A percentile compares a stretch with the other conserved stretches of the same genome.
These are phyloP conservation scores for Camellia japonica DNA, from an alignment of 148 eudicot genomes.

Conservation along the genomic window DNA sequence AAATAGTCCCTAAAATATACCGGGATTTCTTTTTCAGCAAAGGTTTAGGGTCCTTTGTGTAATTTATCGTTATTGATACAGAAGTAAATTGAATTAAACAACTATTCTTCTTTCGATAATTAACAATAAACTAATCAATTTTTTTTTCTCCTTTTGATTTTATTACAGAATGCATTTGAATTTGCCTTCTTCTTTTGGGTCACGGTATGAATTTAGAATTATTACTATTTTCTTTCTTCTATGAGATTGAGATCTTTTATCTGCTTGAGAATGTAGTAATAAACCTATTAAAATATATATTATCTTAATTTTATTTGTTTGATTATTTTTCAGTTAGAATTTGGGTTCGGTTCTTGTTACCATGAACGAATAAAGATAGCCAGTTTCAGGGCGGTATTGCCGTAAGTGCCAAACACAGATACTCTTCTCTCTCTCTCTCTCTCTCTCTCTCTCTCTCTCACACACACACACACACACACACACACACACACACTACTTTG, in stretches of 20 bases:
- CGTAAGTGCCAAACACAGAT: conserved; percentile 26
- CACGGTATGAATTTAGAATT: conserved; percentile 22
- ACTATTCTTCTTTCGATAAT: not conserved
- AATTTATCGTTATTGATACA: not conserved
- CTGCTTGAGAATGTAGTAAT: not conserved
- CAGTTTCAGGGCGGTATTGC: conserved; percentile 34
- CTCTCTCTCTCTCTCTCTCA: too few species aligned
- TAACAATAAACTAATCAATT: not conserved
- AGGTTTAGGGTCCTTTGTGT: not conserved
- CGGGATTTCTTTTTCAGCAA: too few species aligned
- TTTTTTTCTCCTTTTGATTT: not conserved
- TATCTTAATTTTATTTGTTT: not conserved
- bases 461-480: too few species aligned
- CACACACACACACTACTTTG: too few species aligned
- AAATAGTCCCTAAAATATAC: too few species aligned
- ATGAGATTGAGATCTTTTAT: not conserved
- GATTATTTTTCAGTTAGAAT: conserved; percentile 30
- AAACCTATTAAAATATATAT: not conserved
- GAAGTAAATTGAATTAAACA: too few species aligned
- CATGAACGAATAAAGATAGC: conserved; percentile 29
- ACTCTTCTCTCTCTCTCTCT: not conserved
- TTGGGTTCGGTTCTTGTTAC: conserved; percentile 43
- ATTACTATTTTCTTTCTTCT: too few species aligned
- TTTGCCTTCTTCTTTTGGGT: conserved; percentile 42
- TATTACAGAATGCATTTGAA: conserved; percentile 48